These are phyloP conservation scores for Nicotiana attenuata DNA, from an alignment of 257 asterid species.

Conservation along the genomic window DNA sequence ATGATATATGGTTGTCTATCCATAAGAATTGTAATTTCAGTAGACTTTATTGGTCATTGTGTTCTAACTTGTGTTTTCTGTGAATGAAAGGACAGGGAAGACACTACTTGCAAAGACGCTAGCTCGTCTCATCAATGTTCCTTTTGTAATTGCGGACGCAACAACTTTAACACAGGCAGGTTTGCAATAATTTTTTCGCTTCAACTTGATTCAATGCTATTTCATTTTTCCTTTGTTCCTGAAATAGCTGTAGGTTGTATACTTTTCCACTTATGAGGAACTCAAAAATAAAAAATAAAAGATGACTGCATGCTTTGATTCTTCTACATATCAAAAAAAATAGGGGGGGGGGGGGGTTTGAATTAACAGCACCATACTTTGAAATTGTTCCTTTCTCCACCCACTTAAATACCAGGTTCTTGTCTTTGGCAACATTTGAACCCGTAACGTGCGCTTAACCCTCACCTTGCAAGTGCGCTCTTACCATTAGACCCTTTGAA, in stretches of 20 bases:
- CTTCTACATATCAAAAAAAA: background rate
- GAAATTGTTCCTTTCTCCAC: background rate
- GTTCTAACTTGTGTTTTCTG: conserved; percentile 21
- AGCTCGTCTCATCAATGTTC: conserved; percentile 88
- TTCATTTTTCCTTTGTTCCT: background rate
- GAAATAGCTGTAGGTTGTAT: background rate
- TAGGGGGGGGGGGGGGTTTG: background rate
- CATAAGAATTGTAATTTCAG: background rate
- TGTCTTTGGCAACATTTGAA: background rate
- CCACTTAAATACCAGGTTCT: background rate
- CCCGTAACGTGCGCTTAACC: background rate
- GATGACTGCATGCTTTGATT: background rate
- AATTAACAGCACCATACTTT: background rate
- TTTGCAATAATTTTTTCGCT: conserved; percentile 37
- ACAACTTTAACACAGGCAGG: conserved; percentile 96
- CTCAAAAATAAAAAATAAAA: background rate
- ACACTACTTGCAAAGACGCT: conserved; percentile 95
- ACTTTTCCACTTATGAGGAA: background rate
- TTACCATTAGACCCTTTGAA: background rate
- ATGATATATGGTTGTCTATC: conserved; percentile 14
- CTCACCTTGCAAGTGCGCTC: background rate
- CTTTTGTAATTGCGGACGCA: conserved; percentile 89
- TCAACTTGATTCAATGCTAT: background rate
- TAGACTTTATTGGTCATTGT: background rate
- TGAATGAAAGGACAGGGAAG: conserved; percentile 81